These are phyloP conservation scores for Aspergillus baeticus DNA, from an alignment of 495 filamentous ascomycete genomes.

Conservation along the genomic window DNA sequence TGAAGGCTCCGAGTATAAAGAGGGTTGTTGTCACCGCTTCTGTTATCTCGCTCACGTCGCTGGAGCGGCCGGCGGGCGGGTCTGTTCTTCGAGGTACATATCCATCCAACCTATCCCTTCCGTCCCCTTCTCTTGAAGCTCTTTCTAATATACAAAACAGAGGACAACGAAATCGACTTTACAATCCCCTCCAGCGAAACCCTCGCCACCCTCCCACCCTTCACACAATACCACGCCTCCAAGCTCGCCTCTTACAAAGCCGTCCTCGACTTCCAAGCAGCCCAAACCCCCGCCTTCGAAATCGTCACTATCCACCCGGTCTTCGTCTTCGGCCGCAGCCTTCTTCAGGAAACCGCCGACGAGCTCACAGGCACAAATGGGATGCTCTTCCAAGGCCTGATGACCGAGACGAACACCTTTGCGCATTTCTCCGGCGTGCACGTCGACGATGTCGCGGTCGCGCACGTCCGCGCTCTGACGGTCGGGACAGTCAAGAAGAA, in stretches of 20 bases:
- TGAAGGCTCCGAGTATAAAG: constrained; percentile 29
- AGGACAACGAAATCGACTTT: constrained; percentile 9
- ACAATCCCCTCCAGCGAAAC: constrained; percentile 2
- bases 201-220: background rate
- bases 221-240: constrained; percentile 17
- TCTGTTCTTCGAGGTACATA: background rate
- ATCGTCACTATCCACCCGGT: constrained; percentile 19
- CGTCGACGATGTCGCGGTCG: constrained; percentile 21
- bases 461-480: constrained; percentile 14
- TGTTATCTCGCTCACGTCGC: constrained; percentile 28
- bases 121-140: background rate
- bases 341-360: constrained; percentile 7
- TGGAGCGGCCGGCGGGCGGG: background rate
- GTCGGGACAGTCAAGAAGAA: background rate
- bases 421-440: constrained; percentile 15
- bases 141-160: background rate
- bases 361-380: constrained; percentile 16
- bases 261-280: constrained; percentile 22
- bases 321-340: constrained; percentile 18
- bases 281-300: constrained; percentile 16
- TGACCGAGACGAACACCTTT: background rate
- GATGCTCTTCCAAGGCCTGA: constrained; percentile 6
- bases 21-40: constrained; percentile 46
- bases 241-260: constrained; percentile 30
- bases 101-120: background rate